These are phyloP conservation scores for Penicillium arizonense DNA, from an alignment of 495 filamentous ascomycete species.

Conservation along the genomic window DNA sequence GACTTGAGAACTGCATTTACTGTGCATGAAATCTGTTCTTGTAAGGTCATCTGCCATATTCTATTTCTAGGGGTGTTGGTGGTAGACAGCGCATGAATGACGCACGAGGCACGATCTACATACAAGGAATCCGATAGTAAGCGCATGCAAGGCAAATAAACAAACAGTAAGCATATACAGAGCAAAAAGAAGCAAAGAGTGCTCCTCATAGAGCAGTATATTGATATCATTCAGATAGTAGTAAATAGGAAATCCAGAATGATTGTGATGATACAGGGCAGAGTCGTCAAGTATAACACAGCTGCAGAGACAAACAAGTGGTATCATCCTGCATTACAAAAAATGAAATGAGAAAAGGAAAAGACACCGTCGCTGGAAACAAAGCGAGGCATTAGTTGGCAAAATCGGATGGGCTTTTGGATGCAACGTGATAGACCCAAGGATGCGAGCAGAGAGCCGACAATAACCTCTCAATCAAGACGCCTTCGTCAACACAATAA, in stretches of 20 bases:
- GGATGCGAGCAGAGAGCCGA: constrained; percentile 20
- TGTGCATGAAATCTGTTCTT: too few relatives aligned
- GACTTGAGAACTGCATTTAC: neutral
- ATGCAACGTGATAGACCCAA: constrained; percentile 29
- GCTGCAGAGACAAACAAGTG: constrained; percentile 31
- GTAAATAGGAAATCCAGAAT: constrained; percentile 5
- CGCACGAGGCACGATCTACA: neutral
- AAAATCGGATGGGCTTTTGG: constrained; percentile 26
- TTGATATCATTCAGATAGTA: constrained; percentile 11
- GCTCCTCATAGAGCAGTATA: constrained; percentile 3
- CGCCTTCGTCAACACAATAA: constrained; percentile 18
- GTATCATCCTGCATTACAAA: constrained; percentile 39
- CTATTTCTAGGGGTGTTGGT: neutral
- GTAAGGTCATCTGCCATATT: neutral
- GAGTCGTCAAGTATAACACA: constrained; percentile 25
- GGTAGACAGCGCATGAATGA: neutral
- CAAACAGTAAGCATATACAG: neutral
- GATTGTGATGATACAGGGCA: constrained; percentile 24
- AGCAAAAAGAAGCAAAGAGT: neutral
- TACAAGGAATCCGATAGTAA: neutral
- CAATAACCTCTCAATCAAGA: constrained; percentile 26
- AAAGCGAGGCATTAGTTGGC: constrained; percentile 18
- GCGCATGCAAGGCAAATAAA: neutral
- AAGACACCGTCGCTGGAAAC: constrained; percentile 21
- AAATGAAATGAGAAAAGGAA: constrained; percentile 12